phyloP scores from a whole-genome alignment of 345 rosid species.

The Sonneratia caseolaris region DNA sequence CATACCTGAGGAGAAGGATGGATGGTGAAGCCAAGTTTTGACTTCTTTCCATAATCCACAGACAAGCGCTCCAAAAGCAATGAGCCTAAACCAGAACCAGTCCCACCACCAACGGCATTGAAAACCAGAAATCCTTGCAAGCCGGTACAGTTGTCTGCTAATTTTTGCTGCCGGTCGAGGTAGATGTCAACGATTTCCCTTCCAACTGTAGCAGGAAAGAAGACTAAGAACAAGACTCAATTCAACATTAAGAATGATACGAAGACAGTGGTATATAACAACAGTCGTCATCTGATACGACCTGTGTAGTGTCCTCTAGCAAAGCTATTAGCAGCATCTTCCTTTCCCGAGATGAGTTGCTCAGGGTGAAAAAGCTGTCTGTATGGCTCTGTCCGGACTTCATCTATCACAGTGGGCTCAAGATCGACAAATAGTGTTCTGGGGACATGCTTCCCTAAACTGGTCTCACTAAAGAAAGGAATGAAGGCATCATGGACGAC shows the following conservation, averaged over 20 bases:
- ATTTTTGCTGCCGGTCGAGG: conserved; percentile 65
- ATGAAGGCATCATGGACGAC: conserved; percentile 64
- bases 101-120: conserved; percentile 75
- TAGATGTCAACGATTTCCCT: conserved; percentile 76
- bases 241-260: background rate
- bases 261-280: background rate
- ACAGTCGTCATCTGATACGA: conserved; percentile 8
- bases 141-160: conserved; percentile 81
- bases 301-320: conserved; percentile 93
- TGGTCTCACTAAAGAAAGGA: conserved; percentile 86
- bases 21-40: conserved; percentile 74
- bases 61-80: conserved; percentile 70
- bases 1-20: conserved; percentile 76
- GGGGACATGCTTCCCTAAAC: conserved; percentile 82
- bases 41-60: conserved; percentile 86
- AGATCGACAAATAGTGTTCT: conserved; percentile 75
- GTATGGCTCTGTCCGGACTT: conserved; percentile 60
- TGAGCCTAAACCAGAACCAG: conserved; percentile 82
- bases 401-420: conserved; percentile 83
- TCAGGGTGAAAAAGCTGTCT: conserved; percentile 87
- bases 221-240: conserved; percentile 1
- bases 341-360: conserved; percentile 89
- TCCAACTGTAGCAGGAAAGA: conserved; percentile 47
- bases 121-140: conserved; percentile 78
- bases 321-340: conserved; percentile 87